A percentile compares a stretch with the other conserved stretches of the same genome.
Evolutionary conservation across 305 asterid species (phyloP).

Genomic region (Fraxinus greggii): DNA sequence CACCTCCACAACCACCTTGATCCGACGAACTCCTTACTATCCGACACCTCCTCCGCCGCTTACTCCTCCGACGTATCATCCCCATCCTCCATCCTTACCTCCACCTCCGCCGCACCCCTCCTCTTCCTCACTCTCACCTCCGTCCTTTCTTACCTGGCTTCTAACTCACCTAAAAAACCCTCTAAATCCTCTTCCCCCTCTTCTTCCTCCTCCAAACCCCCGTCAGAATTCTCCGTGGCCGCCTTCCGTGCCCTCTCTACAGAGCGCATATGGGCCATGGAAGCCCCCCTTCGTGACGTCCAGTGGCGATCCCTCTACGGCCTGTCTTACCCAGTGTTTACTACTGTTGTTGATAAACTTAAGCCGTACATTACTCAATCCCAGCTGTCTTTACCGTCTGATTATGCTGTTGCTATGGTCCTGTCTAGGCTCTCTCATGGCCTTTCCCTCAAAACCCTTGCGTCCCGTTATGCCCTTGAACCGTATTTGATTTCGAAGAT

Average conservation of each 20-base stretch:
- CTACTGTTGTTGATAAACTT: constrained; percentile 87
- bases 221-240: constrained; percentile 82
- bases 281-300: constrained; percentile 88
- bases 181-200: constrained; percentile 44
- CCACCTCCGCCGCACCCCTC: constrained; percentile 87
- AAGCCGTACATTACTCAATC: constrained; percentile 92
- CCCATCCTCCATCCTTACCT: constrained; percentile 55
- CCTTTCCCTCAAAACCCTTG: constrained; percentile 67
- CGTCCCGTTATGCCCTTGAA: constrained; percentile 83
- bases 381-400: constrained; percentile 91
- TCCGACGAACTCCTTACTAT: constrained; percentile 65
- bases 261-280: constrained; percentile 97
- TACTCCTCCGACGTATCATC: constrained; percentile 44
- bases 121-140: constrained; percentile 92
- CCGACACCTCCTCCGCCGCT: constrained; percentile 53
- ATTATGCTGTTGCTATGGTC: constrained; percentile 98
- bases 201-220: constrained; percentile 46
- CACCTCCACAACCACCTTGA: constrained; percentile 78
- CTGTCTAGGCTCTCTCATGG: constrained; percentile 86
- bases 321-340: constrained; percentile 85
- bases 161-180: constrained; percentile 50
- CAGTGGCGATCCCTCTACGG: constrained; percentile 98
- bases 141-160: constrained; percentile 79
- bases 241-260: constrained; percentile 97
- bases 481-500: constrained; percentile 90